A percentile compares a stretch with the other conserved stretches of the same genome.
Conservation (phyloP, 2,329 filamentous ascomycete genomes). For the Trichoderma breve region DNA sequence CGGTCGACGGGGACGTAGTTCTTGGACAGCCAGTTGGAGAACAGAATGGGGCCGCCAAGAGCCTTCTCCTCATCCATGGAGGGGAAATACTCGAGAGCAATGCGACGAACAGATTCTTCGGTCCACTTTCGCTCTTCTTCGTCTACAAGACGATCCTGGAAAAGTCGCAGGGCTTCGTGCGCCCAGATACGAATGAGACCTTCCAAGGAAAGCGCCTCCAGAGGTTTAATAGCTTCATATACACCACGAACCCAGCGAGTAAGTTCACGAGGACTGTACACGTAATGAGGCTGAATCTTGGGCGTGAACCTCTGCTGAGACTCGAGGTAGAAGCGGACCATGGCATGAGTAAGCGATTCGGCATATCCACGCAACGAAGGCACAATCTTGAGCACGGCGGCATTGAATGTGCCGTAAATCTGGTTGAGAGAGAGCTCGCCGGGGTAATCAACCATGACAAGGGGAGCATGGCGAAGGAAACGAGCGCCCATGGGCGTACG, state of each 20-base stretch:
- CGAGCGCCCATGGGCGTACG: conserved; percentile 90
- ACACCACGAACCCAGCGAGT: conserved; percentile 97
- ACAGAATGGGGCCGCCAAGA: conserved; percentile 88
- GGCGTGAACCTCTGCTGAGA: conserved; percentile 94
- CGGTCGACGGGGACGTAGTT: conserved; percentile 96
- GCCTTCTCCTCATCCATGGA: conserved; percentile 90
- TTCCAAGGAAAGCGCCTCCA: conserved; percentile 84
- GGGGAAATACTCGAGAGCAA: conserved; percentile 89
- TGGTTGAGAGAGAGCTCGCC: conserved; percentile 91
- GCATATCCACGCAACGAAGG: conserved; percentile 93
- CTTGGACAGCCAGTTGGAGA: conserved; percentile 99
- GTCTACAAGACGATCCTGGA: conserved; percentile 93
- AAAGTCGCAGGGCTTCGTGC: conserved; percentile 91
- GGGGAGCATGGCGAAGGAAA: conserved; percentile 94
- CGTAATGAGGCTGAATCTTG: conserved; percentile 96
- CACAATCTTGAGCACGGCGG: conserved; percentile 92
- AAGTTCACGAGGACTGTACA: conserved; percentile 97
- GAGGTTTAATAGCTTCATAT: conserved; percentile 91
- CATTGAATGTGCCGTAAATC: conserved; percentile 98
- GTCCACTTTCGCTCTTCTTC: conserved; percentile 97
- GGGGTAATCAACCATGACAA: conserved; percentile 99
- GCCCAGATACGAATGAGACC: conserved; percentile 97
- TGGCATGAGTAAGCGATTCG: conserved; percentile 89
- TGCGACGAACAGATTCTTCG: conserved; percentile 78
- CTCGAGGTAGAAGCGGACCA: conserved; percentile 95